Percentiles rank a stretch among this genome's conserved stretches.
These are phyloP conservation scores for Fusarium mexicanum DNA, from an alignment of 2,329 filamentous ascomycete species.

Conservation along the genomic window DNA sequence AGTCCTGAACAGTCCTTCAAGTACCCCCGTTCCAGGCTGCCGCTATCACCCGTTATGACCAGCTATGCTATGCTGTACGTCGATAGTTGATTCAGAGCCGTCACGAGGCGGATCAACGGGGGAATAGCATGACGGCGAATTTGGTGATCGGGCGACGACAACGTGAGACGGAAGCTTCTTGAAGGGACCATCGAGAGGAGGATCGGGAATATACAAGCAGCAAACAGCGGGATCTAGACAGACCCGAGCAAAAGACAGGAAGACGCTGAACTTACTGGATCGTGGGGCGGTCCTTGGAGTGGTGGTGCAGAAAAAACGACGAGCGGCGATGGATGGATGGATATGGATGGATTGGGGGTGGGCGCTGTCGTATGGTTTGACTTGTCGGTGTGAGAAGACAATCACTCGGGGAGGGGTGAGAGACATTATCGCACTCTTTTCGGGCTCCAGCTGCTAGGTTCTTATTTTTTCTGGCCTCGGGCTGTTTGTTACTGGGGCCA, in stretches of 20 bases:
- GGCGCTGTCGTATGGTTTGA: constrained; percentile 42
- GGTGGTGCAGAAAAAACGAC: constrained; percentile 46
- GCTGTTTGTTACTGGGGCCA: constrained; percentile 26
- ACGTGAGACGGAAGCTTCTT: constrained; percentile 20
- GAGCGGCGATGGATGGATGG: constrained; percentile 39
- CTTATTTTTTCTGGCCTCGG: constrained; percentile 37
- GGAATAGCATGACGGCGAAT: constrained; percentile 26
- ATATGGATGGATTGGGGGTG: constrained; percentile 32
- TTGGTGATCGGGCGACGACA: constrained; percentile 24
- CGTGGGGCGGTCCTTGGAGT: constrained; percentile 45
- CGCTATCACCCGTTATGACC: constrained; percentile 21
- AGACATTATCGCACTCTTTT: constrained; percentile 26
- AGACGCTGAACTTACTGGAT: constrained; percentile 42
- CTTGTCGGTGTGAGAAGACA: constrained; percentile 46
- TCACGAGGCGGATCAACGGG: constrained; percentile 36
- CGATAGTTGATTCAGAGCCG: constrained; percentile 23
- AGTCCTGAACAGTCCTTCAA: constrained; percentile 1
- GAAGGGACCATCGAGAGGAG: constrained; percentile 38
- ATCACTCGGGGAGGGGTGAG: constrained; percentile 42
- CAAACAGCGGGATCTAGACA: constrained; percentile 15
- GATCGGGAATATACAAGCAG: constrained; percentile 18
- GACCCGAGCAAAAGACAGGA: constrained; percentile 12
- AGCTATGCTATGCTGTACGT: constrained; percentile 24
- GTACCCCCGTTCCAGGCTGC: constrained; percentile 27
- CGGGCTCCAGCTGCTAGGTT: constrained; percentile 18